Evolutionary conservation across 768 basidiomycete species (phyloP).

Genomic region (Phanerodontia chrysosporium): DNA sequence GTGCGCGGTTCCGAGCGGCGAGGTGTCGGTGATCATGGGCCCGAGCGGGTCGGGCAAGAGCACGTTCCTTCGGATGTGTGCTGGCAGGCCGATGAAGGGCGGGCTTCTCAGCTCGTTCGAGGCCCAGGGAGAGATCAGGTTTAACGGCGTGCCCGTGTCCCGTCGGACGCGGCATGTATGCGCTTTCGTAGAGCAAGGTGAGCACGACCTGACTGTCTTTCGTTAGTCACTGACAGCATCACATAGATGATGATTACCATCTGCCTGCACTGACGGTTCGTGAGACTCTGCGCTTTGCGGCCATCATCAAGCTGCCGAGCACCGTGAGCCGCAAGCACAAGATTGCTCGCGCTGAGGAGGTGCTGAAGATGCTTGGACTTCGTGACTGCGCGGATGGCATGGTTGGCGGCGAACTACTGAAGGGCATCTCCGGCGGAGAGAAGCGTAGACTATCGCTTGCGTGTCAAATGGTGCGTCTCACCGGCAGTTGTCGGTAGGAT

Average conservation of each 20-base stretch:
- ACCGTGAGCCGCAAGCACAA: conserved; percentile 29
- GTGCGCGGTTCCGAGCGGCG: conserved; percentile 10
- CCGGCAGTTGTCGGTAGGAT: conserved; percentile 33
- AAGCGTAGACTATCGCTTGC: conserved; percentile 42
- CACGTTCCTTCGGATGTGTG: conserved; percentile 13
- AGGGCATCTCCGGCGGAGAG: conserved; percentile 47
- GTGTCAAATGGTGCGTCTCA: conserved; percentile 36
- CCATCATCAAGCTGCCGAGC: conserved; percentile 33
- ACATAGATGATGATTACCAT: conserved; percentile 11
- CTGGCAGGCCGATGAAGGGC: conserved; percentile 9
- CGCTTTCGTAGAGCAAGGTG: conserved; percentile 13
- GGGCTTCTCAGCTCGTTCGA: conserved; percentile 10
- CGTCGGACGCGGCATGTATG: conserved; percentile 7
- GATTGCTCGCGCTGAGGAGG: conserved; percentile 41
- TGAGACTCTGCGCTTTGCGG: conserved; percentile 35
- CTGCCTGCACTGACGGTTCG: conserved; percentile 19
- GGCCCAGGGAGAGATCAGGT: conserved; percentile 5
- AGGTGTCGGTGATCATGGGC: conserved; percentile 13
- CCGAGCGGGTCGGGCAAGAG: conserved; percentile 14
- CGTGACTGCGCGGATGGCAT: conserved; percentile 42
- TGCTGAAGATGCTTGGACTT: conserved; percentile 40
- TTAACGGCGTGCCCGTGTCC: conserved; percentile 9
- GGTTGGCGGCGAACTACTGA: conserved; percentile 38
- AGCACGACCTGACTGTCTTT: no score
- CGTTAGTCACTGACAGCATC: background rate